Percentiles rank a stretch among this genome's conserved stretches.
Conservation (phyloP, 2,329 filamentous ascomycete genomes). For the Penicillium sp. region DNA sequence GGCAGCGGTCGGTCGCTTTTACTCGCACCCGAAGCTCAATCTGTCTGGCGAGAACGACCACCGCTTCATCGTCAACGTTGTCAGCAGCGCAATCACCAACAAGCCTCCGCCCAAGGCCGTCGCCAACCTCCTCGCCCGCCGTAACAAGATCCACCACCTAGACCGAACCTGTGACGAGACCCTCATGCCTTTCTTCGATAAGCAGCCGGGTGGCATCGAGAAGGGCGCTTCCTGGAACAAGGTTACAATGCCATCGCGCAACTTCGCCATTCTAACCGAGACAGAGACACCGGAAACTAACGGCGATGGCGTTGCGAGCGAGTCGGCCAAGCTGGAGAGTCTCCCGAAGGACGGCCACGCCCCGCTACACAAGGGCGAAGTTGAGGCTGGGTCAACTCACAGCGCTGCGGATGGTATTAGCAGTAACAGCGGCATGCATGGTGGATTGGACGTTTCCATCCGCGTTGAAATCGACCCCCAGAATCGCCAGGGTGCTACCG, state of each 20-base stretch:
- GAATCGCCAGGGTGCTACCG: constrained; percentile 45
- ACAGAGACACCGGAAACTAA: constrained; percentile 35
- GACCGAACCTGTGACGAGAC: constrained; percentile 68
- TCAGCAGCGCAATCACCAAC: constrained; percentile 69
- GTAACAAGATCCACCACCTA: constrained; percentile 70
- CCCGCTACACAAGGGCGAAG: constrained; percentile 75
- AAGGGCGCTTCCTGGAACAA: constrained; percentile 76
- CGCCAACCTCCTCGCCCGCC: constrained; percentile 64
- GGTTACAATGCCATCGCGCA: constrained; percentile 77
- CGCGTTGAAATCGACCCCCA: constrained; percentile 53
- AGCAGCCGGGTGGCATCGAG: constrained; percentile 59
- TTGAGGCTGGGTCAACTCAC: constrained; percentile 77
- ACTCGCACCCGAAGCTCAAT: constrained; percentile 61
- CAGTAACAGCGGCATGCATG: constrained; percentile 40
- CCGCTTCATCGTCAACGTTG: constrained; percentile 67
- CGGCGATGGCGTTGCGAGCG: constrained; percentile 15
- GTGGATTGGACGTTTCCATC: constrained; percentile 51
- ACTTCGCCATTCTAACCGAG: constrained; percentile 68
- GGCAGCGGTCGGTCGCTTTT: constrained; percentile 67
- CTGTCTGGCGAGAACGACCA: constrained; percentile 63
- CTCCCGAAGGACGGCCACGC: constrained; percentile 67
- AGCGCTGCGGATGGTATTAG: constrained; percentile 64
- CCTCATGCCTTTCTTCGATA: constrained; percentile 65
- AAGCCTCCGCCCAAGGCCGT: constrained; percentile 68
- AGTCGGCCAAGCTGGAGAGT: constrained; percentile 33